Percentiles rank a stretch among this genome's conserved stretches.
These are phyloP conservation scores for Acacia crassicarpa DNA, from an alignment of 306 rosid genomes.

Conservation along the genomic window DNA sequence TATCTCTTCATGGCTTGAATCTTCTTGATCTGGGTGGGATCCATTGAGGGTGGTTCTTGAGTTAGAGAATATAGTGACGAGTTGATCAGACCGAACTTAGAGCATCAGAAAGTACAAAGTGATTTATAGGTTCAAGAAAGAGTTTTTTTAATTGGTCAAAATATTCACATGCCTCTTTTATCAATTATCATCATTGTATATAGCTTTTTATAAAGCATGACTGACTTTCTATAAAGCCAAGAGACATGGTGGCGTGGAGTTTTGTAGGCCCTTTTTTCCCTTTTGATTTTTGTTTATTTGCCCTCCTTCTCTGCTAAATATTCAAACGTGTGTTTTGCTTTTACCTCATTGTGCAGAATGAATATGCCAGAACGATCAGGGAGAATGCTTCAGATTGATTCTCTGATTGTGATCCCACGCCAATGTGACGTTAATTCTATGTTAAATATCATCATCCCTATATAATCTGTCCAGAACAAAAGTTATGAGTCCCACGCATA, in stretches of 20 bases:
- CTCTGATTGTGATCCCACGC: constrained; percentile 36
- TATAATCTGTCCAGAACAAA: constrained; percentile 6
- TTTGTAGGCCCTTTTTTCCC: constrained; percentile 40
- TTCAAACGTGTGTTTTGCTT: background rate
- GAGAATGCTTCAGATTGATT: constrained; percentile 26
- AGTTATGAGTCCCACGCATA: too few relatives aligned
- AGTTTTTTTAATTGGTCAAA: constrained; percentile 27
- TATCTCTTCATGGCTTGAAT: constrained; percentile 44
- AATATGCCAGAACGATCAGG: background rate
- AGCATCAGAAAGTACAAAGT: constrained; percentile 15
- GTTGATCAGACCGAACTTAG: constrained; percentile 26
- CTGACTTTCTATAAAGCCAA: constrained; percentile 41
- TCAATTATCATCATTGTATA: background rate
- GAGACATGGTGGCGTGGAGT: constrained; percentile 45
- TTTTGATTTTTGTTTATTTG: constrained; percentile 28
- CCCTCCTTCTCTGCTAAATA: background rate
- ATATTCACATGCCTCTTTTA: constrained; percentile 38
- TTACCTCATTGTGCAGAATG: background rate
- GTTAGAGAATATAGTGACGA: constrained; percentile 19
- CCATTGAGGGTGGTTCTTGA: constrained; percentile 28
- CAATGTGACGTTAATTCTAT: background rate
- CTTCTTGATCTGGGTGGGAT: constrained; percentile 45
- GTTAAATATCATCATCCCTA: constrained; percentile 4
- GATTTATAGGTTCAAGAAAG: constrained; percentile 37
- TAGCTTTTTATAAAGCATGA: constrained; percentile 31